Evolutionary conservation across 73 alveolate species (phyloP).

Genomic region (Paramecium pentaurelia): DNA sequence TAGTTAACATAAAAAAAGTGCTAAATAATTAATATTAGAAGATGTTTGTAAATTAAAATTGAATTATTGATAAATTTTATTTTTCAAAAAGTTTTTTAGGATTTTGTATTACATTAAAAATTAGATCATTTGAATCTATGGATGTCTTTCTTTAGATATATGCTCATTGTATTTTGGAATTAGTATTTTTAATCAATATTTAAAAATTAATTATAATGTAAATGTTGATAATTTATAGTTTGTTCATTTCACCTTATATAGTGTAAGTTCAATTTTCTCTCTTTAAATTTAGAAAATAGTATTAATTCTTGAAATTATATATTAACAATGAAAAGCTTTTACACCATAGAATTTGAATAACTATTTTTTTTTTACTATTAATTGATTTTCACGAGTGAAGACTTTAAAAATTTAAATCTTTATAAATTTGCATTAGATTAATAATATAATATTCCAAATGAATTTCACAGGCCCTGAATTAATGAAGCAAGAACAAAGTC

Average conservation of each 20-base stretch:
- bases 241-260: neutral
- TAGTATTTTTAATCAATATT: neutral
- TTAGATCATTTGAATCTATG: neutral
- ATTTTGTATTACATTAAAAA: neutral
- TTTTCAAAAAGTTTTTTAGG: neutral
- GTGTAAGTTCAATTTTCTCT: neutral
- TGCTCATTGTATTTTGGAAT: neutral
- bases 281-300: neutral
- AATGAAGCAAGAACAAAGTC: neutral
- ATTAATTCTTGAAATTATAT: neutral
- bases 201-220: neutral
- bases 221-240: neutral
- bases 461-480: neutral
- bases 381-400: neutral
- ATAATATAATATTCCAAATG: neutral
- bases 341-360: neutral
- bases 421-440: neutral
- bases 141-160: neutral
- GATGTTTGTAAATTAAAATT: neutral
- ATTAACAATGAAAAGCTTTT: neutral
- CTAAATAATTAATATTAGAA: neutral
- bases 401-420: neutral
- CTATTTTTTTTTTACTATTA: neutral
- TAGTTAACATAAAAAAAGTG: neutral
- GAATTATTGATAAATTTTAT: neutral